Evolutionary conservation across 2,329 filamentous ascomycete genomes (phyloP).

Genomic region (Colletotrichum viniferum): DNA sequence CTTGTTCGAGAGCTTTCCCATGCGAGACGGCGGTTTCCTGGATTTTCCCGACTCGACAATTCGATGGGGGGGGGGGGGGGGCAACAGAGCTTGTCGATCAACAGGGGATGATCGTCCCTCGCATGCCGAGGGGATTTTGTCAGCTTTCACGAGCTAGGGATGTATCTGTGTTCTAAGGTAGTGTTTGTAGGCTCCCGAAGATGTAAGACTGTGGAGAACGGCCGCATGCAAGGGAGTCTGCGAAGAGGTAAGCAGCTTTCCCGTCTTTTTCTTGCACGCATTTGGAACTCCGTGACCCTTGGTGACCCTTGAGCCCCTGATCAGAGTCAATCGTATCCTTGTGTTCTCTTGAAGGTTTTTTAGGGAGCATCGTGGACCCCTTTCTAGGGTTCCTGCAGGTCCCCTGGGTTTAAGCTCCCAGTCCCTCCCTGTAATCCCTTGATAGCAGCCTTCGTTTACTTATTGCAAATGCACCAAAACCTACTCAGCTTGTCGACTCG

Average conservation of each 20-base stretch:
- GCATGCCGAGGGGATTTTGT: neutral
- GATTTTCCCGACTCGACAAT: neutral
- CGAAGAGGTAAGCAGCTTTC: neutral
- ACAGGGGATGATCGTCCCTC: conserved; percentile 19
- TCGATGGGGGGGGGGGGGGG: conserved; percentile 3
- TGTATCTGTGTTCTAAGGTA: neutral
- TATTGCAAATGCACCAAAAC: neutral
- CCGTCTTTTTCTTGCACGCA: neutral
- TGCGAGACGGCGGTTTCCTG: neutral
- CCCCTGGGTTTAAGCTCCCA: neutral
- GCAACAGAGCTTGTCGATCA: neutral
- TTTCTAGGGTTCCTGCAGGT: neutral
- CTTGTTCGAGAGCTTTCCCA: conserved; percentile 7
- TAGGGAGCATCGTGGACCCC: neutral
- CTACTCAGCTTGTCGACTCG: neutral
- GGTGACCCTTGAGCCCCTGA: neutral
- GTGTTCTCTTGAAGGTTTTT: neutral
- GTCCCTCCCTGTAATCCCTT: neutral
- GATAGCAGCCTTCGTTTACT: neutral
- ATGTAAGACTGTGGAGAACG: neutral
- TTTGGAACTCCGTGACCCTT: neutral
- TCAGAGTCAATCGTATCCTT: neutral
- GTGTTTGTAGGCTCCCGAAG: neutral
- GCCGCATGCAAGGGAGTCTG: conserved; percentile 8
- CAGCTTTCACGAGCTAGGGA: conserved; percentile 11